Conservation (phyloP, 2,329 filamentous ascomycete genomes). For the Fusarium coicis region DNA sequence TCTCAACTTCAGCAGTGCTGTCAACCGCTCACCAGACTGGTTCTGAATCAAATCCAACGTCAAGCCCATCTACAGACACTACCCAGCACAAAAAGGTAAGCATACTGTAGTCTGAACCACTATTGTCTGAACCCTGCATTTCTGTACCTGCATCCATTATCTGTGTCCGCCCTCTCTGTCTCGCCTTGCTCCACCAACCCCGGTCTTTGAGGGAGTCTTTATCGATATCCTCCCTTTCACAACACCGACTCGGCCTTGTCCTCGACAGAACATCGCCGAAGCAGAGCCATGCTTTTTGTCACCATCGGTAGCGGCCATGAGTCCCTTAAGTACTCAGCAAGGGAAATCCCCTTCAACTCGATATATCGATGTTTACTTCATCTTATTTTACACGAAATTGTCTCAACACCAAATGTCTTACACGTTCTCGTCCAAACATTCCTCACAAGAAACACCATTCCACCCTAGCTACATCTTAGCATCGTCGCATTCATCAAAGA, state of each 20-base stretch:
- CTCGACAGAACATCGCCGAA: slow-evolving; percentile 8
- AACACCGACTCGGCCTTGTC: slow-evolving; percentile 10
- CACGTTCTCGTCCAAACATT: slow-evolving; percentile 34
- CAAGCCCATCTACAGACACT: slow-evolving; percentile 9
- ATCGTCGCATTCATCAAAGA: slow-evolving; percentile 34
- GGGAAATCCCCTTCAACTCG: slow-evolving; percentile 6
- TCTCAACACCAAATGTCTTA: slow-evolving; percentile 40
- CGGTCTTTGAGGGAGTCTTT: slow-evolving; percentile 21
- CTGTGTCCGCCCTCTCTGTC: slow-evolving; percentile 20
- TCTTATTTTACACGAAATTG: slow-evolving; percentile 8
- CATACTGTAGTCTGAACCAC: slow-evolving; percentile 20
- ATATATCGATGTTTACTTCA: slow-evolving; percentile 9
- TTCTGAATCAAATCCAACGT: slow-evolving; percentile 40
- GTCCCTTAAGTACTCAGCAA: neutral
- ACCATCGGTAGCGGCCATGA: slow-evolving; percentile 11
- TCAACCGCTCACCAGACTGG: slow-evolving; percentile 39
- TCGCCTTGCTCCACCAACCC: slow-evolving; percentile 27
- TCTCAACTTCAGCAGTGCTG: slow-evolving; percentile 39
- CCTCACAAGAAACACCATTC: slow-evolving; percentile 39
- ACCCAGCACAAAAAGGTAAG: slow-evolving; percentile 28
- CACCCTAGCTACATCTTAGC: slow-evolving; percentile 16
- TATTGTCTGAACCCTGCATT: slow-evolving; percentile 19
- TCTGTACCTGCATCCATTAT: slow-evolving; percentile 28
- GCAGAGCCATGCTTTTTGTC: neutral
- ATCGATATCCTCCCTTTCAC: slow-evolving; percentile 30